A percentile compares a stretch with the other conserved stretches of the same genome.
phyloP scores from a whole-genome alignment of 345 rosid species.

The Laguncularia racemosa region DNA sequence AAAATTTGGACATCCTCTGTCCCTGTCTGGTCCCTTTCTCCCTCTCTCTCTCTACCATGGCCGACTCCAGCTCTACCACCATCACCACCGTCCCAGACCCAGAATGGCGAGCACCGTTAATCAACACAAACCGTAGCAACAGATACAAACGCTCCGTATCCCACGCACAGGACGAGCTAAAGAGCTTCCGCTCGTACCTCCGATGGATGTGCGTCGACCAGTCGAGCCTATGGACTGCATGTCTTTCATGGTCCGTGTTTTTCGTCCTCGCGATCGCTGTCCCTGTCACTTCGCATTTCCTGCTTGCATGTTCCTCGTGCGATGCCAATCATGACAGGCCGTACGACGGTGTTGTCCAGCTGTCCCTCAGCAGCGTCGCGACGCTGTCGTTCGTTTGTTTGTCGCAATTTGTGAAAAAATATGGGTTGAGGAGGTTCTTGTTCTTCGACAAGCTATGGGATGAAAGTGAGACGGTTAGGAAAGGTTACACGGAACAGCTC shows the following conservation, averaged over 20 bases:
- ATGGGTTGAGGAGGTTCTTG: constrained; percentile 66
- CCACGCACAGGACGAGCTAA: constrained; percentile 69
- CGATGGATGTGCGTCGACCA: constrained; percentile 93
- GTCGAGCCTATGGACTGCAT: constrained; percentile 41
- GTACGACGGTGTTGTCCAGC: constrained; percentile 68
- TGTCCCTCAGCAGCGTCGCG: constrained; percentile 67
- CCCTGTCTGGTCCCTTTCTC: background rate
- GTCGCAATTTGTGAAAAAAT: constrained; percentile 52
- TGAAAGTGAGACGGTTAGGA: constrained; percentile 77
- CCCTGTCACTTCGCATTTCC: constrained; percentile 68
- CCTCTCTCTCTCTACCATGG: background rate
- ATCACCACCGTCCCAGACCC: background rate
- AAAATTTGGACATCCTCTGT: too few species aligned
- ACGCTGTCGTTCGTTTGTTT: constrained; percentile 63
- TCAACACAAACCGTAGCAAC: constrained; percentile 8
- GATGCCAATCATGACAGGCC: constrained; percentile 67
- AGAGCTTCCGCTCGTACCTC: constrained; percentile 63
- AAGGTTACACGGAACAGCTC: constrained; percentile 66
- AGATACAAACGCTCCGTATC: constrained; percentile 34
- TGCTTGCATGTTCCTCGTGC: constrained; percentile 69
- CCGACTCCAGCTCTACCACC: background rate
- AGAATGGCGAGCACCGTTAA: background rate
- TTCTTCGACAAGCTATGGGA: constrained; percentile 89
- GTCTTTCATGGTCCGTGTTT: constrained; percentile 75
- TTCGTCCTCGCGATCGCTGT: constrained; percentile 49